These are phyloP conservation scores for Garcia nutans DNA, from an alignment of 345 rosid genomes.

Conservation along the genomic window DNA sequence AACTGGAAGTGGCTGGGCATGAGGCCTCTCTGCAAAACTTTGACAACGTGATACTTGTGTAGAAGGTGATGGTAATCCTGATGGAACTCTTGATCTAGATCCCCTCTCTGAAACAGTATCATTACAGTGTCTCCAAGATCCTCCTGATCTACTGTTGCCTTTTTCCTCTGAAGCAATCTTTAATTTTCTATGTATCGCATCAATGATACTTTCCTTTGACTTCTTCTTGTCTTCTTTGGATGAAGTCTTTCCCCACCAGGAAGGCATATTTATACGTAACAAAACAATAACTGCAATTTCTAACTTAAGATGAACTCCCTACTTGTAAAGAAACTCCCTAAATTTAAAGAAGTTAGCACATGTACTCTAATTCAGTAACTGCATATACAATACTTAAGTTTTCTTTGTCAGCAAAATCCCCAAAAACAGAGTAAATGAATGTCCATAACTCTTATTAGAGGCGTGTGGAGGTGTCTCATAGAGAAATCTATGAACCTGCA, in stretches of 20 bases:
- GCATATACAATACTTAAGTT: constrained; percentile 27
- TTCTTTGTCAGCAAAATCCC: constrained; percentile 10
- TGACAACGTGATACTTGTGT: constrained; percentile 30
- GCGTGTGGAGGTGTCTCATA: neutral
- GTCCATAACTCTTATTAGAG: neutral
- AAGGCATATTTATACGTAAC: constrained; percentile 41
- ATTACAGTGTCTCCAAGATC: constrained; percentile 12
- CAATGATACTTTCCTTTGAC: constrained; percentile 30
- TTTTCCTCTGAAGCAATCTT: constrained; percentile 24
- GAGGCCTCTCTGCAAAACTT: constrained; percentile 34
- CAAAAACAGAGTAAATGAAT: constrained; percentile 1
- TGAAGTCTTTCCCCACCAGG: constrained; percentile 21
- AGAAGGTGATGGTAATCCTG: constrained; percentile 31
- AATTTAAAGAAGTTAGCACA: constrained; percentile 22
- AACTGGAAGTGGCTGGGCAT: constrained; percentile 35
- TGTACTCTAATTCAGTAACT: constrained; percentile 22
- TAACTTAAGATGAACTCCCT: constrained; percentile 19
- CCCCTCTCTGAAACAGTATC: constrained; percentile 24
- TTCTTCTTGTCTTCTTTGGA: constrained; percentile 35
- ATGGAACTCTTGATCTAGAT: constrained; percentile 25
- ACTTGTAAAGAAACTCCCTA: constrained; percentile 19
- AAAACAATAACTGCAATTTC: constrained; percentile 13
- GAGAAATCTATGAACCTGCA: constrained; percentile 4
- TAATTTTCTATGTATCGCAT: constrained; percentile 27
- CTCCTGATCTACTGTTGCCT: constrained; percentile 17